Evolutionary conservation across 2,329 filamentous ascomycete species (phyloP).

Genomic region (Zymoseptoria crescenta): DNA sequence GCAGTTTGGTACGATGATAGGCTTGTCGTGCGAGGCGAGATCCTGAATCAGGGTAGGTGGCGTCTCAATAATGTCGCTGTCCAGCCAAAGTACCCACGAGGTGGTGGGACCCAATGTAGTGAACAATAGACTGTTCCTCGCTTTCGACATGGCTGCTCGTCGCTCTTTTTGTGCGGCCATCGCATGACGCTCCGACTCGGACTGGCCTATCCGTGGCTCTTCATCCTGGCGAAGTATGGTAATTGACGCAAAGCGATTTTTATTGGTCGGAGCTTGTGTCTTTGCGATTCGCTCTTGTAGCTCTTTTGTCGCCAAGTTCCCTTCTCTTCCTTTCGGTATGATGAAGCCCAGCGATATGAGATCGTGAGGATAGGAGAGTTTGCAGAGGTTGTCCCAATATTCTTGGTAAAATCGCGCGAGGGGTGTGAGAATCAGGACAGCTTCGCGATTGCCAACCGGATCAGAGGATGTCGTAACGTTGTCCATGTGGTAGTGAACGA

Average conservation of each 20-base stretch:
- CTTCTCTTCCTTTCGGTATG: conserved; percentile 85
- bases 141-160: conserved; percentile 83
- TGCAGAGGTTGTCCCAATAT: conserved; percentile 91
- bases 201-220: conserved; percentile 72
- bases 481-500: conserved; percentile 90
- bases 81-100: conserved; percentile 95
- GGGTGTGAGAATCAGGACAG: conserved; percentile 83
- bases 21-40: conserved; percentile 75
- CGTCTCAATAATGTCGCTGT: conserved; percentile 85
- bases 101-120: conserved; percentile 85
- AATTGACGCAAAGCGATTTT: conserved; percentile 80
- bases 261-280: conserved; percentile 75
- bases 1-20: conserved; percentile 92
- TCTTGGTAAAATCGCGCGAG: conserved; percentile 86
- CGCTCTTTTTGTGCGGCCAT: conserved; percentile 81
- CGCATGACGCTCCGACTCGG: conserved; percentile 84
- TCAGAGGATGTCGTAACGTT: conserved; percentile 76
- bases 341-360: conserved; percentile 95
- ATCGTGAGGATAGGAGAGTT: conserved; percentile 82
- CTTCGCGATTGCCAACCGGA: conserved; percentile 72
- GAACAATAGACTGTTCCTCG: conserved; percentile 89
- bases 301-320: conserved; percentile 74
- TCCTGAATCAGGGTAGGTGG: conserved; percentile 83
- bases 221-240: conserved; percentile 95
- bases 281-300: conserved; percentile 78